phyloP scores from a whole-genome alignment of 2,329 filamentous ascomycete species.

The Aspergillus versicolor region DNA sequence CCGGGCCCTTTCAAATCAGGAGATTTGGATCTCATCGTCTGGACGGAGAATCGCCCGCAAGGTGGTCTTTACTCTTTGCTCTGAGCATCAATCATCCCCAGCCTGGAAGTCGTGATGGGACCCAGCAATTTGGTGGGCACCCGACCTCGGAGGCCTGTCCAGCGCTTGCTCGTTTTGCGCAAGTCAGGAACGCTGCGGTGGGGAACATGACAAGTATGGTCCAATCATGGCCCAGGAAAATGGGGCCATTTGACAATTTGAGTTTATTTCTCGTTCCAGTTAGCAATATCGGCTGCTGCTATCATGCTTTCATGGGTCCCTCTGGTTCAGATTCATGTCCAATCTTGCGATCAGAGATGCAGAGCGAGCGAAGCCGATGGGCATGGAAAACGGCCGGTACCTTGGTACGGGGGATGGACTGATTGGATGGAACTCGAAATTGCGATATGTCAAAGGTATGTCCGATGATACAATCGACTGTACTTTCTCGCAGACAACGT shows the following conservation, averaged over 20 bases:
- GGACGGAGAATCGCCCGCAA: background rate
- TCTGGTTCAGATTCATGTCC: slow-evolving; percentile 11
- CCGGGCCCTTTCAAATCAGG: background rate
- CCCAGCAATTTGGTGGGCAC: slow-evolving; percentile 3
- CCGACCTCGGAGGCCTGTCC: background rate
- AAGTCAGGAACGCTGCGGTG: slow-evolving; percentile 33
- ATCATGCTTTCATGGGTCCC: slow-evolving; percentile 4
- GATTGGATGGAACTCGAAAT: too few species aligned
- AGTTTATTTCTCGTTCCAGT: slow-evolving; percentile 11
- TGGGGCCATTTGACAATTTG: slow-evolving; percentile 19
- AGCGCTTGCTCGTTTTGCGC: slow-evolving; percentile 14
- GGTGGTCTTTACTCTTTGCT: background rate
- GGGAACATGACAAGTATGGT: slow-evolving; percentile 18
- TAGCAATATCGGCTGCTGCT: background rate
- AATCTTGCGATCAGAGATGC: background rate
- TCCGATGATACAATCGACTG: too few species aligned
- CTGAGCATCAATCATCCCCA: background rate
- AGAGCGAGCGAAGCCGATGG: background rate
- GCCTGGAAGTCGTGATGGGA: background rate
- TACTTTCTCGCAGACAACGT: background rate
- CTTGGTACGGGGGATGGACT: too few species aligned
- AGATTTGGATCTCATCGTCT: background rate
- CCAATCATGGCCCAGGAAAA: slow-evolving; percentile 19
- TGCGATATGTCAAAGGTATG: too few species aligned
- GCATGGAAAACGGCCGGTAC: background rate